Evolutionary conservation across 352 stramenopile species (phyloP), one percentile per base, ranked within the genome.

Genomic region (Phytopythium ostracodes): DNA sequence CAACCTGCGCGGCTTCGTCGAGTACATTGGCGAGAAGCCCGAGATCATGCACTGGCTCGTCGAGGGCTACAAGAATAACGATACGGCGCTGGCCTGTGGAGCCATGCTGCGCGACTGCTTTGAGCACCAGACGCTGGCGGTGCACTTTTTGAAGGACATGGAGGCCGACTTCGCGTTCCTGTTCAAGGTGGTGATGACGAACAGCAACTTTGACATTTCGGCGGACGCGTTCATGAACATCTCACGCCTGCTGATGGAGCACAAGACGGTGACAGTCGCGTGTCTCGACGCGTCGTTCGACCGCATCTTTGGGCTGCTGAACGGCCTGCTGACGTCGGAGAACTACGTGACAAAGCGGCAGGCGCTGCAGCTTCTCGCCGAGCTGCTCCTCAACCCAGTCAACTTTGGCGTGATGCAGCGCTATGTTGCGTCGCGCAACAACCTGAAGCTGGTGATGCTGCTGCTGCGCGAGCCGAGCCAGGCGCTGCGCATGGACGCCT

Each of bases 181-280:
- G 10, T 77, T 94, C 52, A 75, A 82, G 55, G 75, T 91, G 27
- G 87, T 82, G n/a, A 81, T 78, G 60, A 88, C 76, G 51, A 91
- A 94, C 62, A 65, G 64, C 52, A 91, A 94, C 61, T 94, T 94
- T 65, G 85, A 94, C 66, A 87, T 94, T 31, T 89, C 85, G 15
- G 79, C 83, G n/a, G 85, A 92, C 63, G 85, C 85, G 33, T 83
- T 92, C 47, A 80, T 83, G 46, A 94, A 92, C 70, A 88, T 94
- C 29, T 85, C 74, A 35, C 80, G 81, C 9, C 62, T 91, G 35
- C 65, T 94, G 12, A 86, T 77, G 55, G 72, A 75, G 44, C 81
- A 92, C 72, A 87, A 88, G 64, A 72, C 74, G 44, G 74, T 60
- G 36, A 89, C 78, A 15, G 70, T 83, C 38, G 55, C 66, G 33